Base-by-base conservation (phyloP, 306 rosid species). In the Cucurbita moschata region DNA sequence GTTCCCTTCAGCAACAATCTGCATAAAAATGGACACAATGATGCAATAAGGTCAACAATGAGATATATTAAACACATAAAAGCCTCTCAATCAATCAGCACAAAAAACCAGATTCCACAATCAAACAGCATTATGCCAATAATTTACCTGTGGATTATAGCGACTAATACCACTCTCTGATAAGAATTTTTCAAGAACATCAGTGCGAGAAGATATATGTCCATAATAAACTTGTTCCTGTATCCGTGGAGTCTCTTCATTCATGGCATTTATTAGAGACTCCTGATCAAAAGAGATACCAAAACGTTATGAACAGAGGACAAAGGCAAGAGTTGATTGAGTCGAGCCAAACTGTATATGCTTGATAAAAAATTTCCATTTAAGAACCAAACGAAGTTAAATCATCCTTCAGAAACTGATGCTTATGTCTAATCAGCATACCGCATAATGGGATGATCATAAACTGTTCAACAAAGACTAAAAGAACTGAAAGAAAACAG, bases 141-240 rank as follows among this genome's bases (percentile, higher is more conserved):
- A 71, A 19, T 42, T 79, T 82, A 94, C 99, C 96, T 82, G 92
- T 73, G 92, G 96, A 85, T 94, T 91, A 82, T 91, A 94, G 72
- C 99, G 97, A 80, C 80, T 89, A 46, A 90, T 88, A 69, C 99
- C 91, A 84, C 87, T 84, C 80, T 91, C 99, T 77, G 92, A 87
- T 74, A 94, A 80, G 78, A 89, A 88, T 62, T 86, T 91, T 39
- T 62, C 88, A 73, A 94, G 88, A 71, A 94, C 96, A 71, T 91
- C 92, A 68, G 97, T 94, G 75, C 57, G 84, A 74, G 97, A 85
- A 78, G 90, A 83, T 83, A 94, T 86, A 64, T 89, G 95, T 77
- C 99, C 99, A 81, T 81, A 94, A 82, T 94, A 94, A 56, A 94
- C 99, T 82, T 86, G 96, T 80, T 94, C 99, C 81, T 94, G 99